A percentile compares a stretch with the other conserved stretches of the same genome.
Evolutionary conservation across 164 flowering plant species (phyloP).

Genomic region (Kalanchoe fedtschenkoi): DNA sequence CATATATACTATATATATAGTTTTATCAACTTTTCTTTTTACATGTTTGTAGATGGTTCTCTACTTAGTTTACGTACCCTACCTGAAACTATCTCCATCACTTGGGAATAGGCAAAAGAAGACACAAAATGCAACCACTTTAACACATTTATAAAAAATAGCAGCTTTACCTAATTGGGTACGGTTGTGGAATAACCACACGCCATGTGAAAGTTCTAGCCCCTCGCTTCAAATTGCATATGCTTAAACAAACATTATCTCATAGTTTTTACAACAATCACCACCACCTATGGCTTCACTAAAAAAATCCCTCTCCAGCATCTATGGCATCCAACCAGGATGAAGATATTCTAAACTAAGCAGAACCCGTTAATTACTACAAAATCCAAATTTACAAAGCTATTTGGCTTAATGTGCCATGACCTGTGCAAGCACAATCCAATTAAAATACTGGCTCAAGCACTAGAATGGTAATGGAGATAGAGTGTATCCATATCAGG

Average conservation of each 20-base stretch:
- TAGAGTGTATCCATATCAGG: not conserved
- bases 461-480: not conserved
- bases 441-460: not conserved
- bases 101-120: not conserved
- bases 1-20: not conserved
- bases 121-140: not conserved
- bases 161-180: not conserved
- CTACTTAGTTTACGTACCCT: not conserved
- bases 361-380: not conserved
- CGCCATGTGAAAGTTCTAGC: not conserved
- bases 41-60: not conserved
- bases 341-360: conserved; percentile 1
- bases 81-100: conserved; percentile 3
- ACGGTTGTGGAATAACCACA: not conserved
- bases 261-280: not conserved
- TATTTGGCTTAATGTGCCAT: not conserved
- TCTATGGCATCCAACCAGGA: not conserved
- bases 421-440: conserved; percentile 1
- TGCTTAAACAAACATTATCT: not conserved
- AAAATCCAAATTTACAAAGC: not conserved
- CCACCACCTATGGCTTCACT: not conserved
- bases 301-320: not conserved
- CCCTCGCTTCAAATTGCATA: no score
- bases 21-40: not conserved
- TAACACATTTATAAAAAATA: not conserved